Evolutionary conservation across 73 alveolate species (phyloP).

Genomic region (Paramecium biaurelia): DNA sequence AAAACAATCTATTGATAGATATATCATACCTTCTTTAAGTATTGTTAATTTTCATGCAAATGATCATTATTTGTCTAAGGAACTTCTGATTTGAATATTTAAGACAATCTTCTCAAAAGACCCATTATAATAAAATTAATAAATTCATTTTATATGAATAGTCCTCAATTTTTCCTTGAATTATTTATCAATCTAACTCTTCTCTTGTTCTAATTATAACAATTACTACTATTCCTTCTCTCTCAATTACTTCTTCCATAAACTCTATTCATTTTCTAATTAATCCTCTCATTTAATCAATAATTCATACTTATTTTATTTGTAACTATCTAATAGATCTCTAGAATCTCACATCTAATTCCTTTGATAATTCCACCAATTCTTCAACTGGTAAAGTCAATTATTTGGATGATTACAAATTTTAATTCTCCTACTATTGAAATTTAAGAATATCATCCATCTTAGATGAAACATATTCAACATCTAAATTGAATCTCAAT

Average conservation of each 20-base stretch:
- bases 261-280: neutral
- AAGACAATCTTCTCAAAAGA: neutral
- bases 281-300: neutral
- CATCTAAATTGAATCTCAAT: neutral
- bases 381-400: neutral
- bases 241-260: neutral
- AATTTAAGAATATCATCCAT: neutral
- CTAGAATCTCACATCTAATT: neutral
- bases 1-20: neutral
- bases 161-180: neutral
- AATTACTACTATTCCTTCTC: neutral
- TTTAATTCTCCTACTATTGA: neutral
- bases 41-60: neutral
- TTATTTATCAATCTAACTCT: neutral
- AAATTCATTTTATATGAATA: conserved; percentile 11
- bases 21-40: neutral
- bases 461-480: neutral
- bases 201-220: neutral
- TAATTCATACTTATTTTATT: neutral
- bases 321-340: neutral
- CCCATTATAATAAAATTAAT: neutral
- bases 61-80: neutral
- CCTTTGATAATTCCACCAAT: neutral
- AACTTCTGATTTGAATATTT: neutral
- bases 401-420: neutral